Evolutionary conservation across 2,329 filamentous ascomycete species (phyloP).

Genomic region (Microdochium bolleyi): DNA sequence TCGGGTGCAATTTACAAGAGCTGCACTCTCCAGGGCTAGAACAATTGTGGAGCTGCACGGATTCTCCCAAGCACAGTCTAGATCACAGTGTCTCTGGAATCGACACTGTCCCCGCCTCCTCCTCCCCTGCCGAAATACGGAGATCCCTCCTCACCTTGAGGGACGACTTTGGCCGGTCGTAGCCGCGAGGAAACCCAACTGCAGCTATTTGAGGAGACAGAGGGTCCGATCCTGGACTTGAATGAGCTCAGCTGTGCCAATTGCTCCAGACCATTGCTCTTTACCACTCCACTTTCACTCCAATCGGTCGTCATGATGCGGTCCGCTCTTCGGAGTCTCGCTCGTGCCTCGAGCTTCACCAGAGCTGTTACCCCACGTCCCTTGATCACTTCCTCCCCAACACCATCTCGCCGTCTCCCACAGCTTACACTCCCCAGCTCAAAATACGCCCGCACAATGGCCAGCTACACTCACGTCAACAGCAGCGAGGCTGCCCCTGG

Average conservation of each 20-base stretch:
- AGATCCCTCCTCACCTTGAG: neutral
- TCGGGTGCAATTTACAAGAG: no score
- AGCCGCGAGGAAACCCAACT: neutral
- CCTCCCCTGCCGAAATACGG: neutral
- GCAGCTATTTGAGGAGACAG: neutral
- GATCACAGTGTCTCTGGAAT: neutral
- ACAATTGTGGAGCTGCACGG: no score
- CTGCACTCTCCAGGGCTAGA: no score
- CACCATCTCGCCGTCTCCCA: neutral
- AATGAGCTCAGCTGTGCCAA: neutral
- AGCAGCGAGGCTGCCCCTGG: neutral
- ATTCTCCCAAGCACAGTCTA: no score
- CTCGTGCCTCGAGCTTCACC: neutral
- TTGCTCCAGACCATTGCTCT: neutral
- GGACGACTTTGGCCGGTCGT: neutral
- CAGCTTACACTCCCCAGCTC: neutral
- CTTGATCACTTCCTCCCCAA: neutral
- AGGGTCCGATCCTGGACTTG: neutral
- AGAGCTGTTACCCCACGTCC: neutral
- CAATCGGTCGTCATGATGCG: neutral
- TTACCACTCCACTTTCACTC: neutral
- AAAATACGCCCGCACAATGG: neutral
- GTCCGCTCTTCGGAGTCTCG: neutral
- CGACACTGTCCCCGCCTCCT: neutral
- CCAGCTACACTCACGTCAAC: neutral